Evolutionary conservation across 2,329 filamentous ascomycete genomes (phyloP).

Genomic region (Emmonsiellopsis sp.): DNA sequence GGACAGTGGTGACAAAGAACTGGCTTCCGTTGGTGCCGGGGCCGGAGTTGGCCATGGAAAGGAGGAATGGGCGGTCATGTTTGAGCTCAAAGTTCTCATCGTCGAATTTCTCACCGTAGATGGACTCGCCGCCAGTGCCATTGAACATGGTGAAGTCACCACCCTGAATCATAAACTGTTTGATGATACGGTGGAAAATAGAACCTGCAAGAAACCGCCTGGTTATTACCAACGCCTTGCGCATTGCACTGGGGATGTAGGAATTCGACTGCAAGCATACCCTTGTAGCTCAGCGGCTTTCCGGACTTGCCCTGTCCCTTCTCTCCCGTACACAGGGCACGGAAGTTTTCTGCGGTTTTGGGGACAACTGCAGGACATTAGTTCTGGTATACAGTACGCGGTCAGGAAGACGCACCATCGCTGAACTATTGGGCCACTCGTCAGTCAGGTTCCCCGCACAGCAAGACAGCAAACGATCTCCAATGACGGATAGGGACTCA

Average conservation of each 20-base stretch:
- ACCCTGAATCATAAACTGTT: slow-evolving; percentile 97
- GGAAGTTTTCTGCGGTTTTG: slow-evolving; percentile 82
- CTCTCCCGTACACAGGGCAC: slow-evolving; percentile 68
- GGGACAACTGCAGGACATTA: slow-evolving; percentile 54
- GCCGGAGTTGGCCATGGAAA: slow-evolving; percentile 97
- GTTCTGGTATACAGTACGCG: not conserved
- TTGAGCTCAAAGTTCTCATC: slow-evolving; percentile 92
- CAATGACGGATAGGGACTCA: slow-evolving; percentile 26
- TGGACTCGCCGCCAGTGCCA: slow-evolving; percentile 91
- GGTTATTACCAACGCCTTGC: not conserved
- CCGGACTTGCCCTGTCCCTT: slow-evolving; percentile 72
- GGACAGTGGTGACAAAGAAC: slow-evolving; percentile 94
- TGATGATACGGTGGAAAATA: slow-evolving; percentile 91
- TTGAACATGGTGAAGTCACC: slow-evolving; percentile 94
- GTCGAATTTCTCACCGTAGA: slow-evolving; percentile 94
- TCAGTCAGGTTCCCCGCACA: slow-evolving; percentile 5
- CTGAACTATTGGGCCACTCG: slow-evolving; percentile 30
- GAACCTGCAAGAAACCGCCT: slow-evolving; percentile 45
- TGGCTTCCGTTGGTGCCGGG: slow-evolving; percentile 93
- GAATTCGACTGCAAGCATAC: slow-evolving; percentile 18
- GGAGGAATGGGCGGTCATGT: slow-evolving; percentile 84
- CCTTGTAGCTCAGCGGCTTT: slow-evolving; percentile 86
- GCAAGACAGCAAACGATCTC: not conserved
- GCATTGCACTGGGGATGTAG: not conserved
- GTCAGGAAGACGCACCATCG: slow-evolving; percentile 32